These are phyloP conservation scores for Scutellaria galericulata DNA, from an alignment of 257 asterid species.

Conservation along the genomic window DNA sequence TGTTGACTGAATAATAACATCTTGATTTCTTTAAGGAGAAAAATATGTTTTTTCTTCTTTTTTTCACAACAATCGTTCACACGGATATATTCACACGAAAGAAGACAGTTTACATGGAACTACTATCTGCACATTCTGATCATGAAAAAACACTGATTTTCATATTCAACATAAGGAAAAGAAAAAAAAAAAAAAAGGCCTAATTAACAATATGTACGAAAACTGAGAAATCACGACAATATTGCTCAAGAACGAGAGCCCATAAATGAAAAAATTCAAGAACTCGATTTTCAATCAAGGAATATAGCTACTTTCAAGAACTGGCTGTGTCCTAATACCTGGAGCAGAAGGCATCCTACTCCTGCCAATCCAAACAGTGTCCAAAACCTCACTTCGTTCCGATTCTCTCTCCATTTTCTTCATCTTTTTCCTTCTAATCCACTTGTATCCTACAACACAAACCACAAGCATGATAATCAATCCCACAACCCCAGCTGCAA, in stretches of 20 bases:
- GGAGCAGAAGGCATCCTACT: conserved; percentile 84
- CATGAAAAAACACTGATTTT: background rate
- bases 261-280: background rate
- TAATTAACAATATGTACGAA: background rate
- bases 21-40: conserved; percentile 2
- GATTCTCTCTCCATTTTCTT: conserved; percentile 59
- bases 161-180: background rate
- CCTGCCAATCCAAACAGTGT: conserved; percentile 65
- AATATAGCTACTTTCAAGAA: conserved; percentile 58
- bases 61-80: background rate
- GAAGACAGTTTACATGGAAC: background rate
- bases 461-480: conserved; percentile 40
- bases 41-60: background rate
- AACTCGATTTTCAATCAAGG: conserved; percentile 42
- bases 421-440: conserved; percentile 40
- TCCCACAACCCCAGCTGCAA: conserved; percentile 57
- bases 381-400: conserved; percentile 65
- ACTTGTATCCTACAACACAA: conserved; percentile 34
- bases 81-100: background rate
- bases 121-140: background rate
- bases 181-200: background rate
- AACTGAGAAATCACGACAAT: conserved; percentile 9
- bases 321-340: conserved; percentile 75
- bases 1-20: background rate
- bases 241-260: background rate